Evolutionary conservation across 1,284 basidiomycete genomes (phyloP).

Genomic region (Paramarasmius palmivorus): DNA sequence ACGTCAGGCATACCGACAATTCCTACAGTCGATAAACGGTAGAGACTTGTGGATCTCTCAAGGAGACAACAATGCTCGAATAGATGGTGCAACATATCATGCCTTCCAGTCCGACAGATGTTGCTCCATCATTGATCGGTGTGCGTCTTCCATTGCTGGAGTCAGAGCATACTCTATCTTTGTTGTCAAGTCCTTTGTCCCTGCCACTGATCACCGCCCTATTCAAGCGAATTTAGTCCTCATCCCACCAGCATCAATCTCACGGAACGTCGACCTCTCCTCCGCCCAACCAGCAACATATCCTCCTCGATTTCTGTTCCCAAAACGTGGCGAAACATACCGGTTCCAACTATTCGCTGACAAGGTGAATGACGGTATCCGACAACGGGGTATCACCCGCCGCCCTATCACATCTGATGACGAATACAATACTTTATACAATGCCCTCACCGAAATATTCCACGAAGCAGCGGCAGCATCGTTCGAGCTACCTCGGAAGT

Average conservation of each 20-base stretch:
- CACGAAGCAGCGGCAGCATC: no score
- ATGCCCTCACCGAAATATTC: no score
- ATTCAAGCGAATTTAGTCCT: neutral
- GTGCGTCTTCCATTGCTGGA: neutral
- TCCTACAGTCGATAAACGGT: neutral
- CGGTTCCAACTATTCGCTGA: neutral
- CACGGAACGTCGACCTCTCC: neutral
- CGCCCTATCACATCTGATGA: neutral
- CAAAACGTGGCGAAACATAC: neutral
- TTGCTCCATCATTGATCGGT: neutral
- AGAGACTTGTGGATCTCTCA: neutral
- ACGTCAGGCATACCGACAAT: neutral
- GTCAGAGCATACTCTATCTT: neutral
- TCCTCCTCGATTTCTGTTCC: neutral
- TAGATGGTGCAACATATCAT: neutral
- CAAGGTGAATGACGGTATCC: neutral
- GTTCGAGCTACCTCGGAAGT: no score
- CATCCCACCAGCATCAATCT: neutral
- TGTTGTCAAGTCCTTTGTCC: neutral
- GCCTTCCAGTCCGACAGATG: neutral
- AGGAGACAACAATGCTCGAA: neutral
- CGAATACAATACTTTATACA: neutral
- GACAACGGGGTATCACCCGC: neutral
- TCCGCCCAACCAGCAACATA: no score
- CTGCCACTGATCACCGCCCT: neutral